phyloP scores from a whole-genome alignment of 2,329 filamentous ascomycete species.

The Botrytis tulipae region DNA sequence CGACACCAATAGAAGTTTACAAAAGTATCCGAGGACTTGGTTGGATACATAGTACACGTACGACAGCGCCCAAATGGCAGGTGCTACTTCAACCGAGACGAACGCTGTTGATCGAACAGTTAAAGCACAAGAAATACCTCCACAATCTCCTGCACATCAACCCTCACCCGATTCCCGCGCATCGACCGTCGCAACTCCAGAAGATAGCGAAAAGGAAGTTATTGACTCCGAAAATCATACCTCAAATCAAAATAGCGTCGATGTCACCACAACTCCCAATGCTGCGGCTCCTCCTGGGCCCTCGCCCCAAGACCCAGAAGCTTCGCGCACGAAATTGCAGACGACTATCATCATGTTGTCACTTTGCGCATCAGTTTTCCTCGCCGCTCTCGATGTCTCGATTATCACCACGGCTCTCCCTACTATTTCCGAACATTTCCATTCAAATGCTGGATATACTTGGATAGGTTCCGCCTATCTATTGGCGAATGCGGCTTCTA shows the following conservation, averaged over 20 bases:
- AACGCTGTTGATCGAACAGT: background rate
- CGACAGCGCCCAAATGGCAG: background rate
- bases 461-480: conserved; percentile 78
- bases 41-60: background rate
- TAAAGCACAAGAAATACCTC: background rate
- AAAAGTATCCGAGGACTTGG: background rate
- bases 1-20: background rate
- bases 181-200: background rate
- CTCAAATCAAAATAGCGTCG: background rate
- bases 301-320: conserved; percentile 30
- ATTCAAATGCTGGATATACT: conserved; percentile 55
- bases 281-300: background rate
- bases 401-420: conserved; percentile 62
- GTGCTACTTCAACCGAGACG: background rate
- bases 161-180: background rate
- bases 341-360: conserved; percentile 38
- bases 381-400: conserved; percentile 43
- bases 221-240: background rate
- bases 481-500: conserved; percentile 64
- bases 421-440: conserved; percentile 54
- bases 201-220: background rate
- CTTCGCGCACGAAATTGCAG: conserved; percentile 35
- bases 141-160: background rate
- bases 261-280: background rate
- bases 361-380: conserved; percentile 38